Evolutionary conservation across 305 asterid species (phyloP).

Genomic region (Fraxinus greggii): DNA sequence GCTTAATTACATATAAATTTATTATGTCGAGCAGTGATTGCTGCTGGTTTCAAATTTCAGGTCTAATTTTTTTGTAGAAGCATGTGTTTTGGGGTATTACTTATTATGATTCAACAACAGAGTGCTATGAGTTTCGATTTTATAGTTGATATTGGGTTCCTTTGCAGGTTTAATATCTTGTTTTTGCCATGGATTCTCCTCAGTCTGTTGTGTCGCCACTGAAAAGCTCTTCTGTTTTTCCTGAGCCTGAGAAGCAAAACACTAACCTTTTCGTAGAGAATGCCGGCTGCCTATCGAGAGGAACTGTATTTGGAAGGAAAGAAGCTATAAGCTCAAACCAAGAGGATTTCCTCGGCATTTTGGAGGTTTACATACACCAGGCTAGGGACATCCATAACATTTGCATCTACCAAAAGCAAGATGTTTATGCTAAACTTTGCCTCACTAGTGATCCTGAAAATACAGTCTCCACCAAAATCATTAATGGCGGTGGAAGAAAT

Average conservation of each 20-base stretch:
- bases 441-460: slow-evolving; percentile 79
- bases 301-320: slow-evolving; percentile 39
- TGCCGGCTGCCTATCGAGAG: slow-evolving; percentile 33
- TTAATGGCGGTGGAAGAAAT: slow-evolving; percentile 86
- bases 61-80: neutral
- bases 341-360: slow-evolving; percentile 50
- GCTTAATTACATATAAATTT: neutral
- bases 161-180: slow-evolving; percentile 30
- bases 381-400: slow-evolving; percentile 94
- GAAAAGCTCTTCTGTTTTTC: slow-evolving; percentile 45
- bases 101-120: neutral
- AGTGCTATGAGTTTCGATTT: slow-evolving; percentile 4
- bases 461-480: slow-evolving; percentile 64
- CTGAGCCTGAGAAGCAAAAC: slow-evolving; percentile 57
- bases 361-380: slow-evolving; percentile 81
- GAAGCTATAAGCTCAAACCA: slow-evolving; percentile 33
- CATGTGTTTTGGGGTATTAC: neutral
- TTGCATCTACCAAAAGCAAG: slow-evolving; percentile 94
- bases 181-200: slow-evolving; percentile 72
- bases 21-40: neutral
- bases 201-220: slow-evolving; percentile 82
- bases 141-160: neutral
- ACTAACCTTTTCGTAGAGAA: slow-evolving; percentile 34
- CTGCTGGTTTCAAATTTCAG: neutral
- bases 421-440: slow-evolving; percentile 89